Percentiles rank a stretch among this genome's conserved stretches.
These are phyloP conservation scores for Dictyostelium firmibasis DNA, from an alignment of 78 protist genomes.

Conservation along the genomic window DNA sequence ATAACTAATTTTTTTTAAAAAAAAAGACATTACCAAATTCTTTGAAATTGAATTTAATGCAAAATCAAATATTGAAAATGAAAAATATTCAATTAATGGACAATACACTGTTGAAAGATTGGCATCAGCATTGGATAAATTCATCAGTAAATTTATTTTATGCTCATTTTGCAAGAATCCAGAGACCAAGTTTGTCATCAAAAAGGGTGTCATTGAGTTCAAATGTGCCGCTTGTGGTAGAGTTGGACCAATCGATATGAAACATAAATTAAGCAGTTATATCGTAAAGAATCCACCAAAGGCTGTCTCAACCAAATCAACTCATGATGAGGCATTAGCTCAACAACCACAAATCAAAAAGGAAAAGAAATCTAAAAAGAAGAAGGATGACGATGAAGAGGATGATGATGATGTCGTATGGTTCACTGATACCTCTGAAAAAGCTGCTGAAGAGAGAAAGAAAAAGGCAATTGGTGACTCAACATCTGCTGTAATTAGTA, in stretches of 20 bases:
- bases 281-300: constrained; percentile 91
- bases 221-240: constrained; percentile 92
- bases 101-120: constrained; percentile 47
- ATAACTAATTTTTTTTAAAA: too few relatives aligned
- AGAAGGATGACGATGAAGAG: constrained; percentile 3
- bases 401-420: constrained; percentile 78
- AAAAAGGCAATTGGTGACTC: constrained; percentile 37
- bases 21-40: constrained; percentile 87
- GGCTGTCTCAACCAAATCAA: neutral
- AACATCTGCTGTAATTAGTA: constrained; percentile 27
- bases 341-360: constrained; percentile 11
- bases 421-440: constrained; percentile 76
- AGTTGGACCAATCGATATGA: constrained; percentile 40
- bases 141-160: constrained; percentile 91
- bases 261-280: constrained; percentile 49
- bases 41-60: constrained; percentile 95
- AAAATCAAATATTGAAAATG: constrained; percentile 84
- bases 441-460: constrained; percentile 76
- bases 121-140: constrained; percentile 86
- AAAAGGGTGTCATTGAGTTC: neutral
- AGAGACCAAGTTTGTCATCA: constrained; percentile 81
- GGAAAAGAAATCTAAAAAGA: constrained; percentile 8
- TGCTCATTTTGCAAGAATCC: constrained; percentile 93
- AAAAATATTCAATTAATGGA: constrained; percentile 90
- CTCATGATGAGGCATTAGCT: constrained; percentile 21